Evolutionary conservation across 1,139 yeast genomes (phyloP).

Genomic region (Saccharomyces pastorianus): DNA sequence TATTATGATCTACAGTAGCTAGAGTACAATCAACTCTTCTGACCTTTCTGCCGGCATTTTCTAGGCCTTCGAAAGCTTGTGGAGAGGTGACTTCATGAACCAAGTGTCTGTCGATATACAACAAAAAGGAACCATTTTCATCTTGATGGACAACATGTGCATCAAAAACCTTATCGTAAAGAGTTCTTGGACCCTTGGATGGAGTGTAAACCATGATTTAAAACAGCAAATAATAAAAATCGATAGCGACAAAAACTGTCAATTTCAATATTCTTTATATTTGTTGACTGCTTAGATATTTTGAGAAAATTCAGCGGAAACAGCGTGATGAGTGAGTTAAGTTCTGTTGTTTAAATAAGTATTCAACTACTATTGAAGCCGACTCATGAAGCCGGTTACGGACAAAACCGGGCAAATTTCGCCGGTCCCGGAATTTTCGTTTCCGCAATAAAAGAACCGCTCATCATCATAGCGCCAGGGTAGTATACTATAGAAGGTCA

Average conservation of each 20-base stretch:
- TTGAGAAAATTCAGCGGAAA: neutral
- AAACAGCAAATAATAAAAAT: neutral
- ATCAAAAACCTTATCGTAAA: slow-evolving; percentile 91
- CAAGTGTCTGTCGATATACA: slow-evolving; percentile 91
- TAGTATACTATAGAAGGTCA: neutral
- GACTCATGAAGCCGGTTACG: neutral
- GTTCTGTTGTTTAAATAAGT: neutral
- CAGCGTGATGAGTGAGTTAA: neutral
- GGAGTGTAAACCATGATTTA: slow-evolving; percentile 29
- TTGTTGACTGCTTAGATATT: neutral
- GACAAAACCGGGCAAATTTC: neutral
- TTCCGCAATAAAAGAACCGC: neutral
- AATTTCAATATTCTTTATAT: neutral
- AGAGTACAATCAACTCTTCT: slow-evolving; percentile 92
- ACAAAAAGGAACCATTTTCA: slow-evolving; percentile 70
- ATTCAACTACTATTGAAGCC: neutral
- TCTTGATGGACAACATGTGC: slow-evolving; percentile 90
- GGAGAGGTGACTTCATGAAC: slow-evolving; percentile 98
- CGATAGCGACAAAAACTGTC: neutral
- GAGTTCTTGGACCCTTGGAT: slow-evolving; percentile 48
- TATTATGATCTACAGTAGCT: slow-evolving; percentile 96
- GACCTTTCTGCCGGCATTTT: slow-evolving; percentile 76
- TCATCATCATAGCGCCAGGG: neutral
- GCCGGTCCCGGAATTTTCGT: neutral
- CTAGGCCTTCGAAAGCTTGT: slow-evolving; percentile 94